Conservation (phyloP, 1,284 basidiomycete species). For the Fomitopsis schrenkii region DNA sequence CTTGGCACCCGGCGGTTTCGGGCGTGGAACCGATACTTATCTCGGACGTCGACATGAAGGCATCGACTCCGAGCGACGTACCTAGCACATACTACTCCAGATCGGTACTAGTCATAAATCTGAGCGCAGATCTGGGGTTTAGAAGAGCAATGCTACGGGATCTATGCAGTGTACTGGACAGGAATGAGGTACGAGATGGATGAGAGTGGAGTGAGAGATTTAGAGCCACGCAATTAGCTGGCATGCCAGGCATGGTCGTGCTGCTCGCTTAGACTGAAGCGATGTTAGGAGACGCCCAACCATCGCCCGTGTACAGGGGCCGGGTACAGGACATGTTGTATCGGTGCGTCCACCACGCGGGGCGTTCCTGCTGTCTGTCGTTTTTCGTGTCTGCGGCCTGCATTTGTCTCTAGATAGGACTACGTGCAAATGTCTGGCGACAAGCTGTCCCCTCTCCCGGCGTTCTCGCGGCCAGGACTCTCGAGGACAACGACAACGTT, state of each 20-base stretch:
- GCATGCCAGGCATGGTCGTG: too few relatives aligned
- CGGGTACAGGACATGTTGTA: background rate
- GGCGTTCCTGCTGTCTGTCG: too few relatives aligned
- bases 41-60: too few relatives aligned
- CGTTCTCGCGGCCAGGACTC: slow-evolving; percentile 7
- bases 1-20: background rate
- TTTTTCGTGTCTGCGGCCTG: background rate
- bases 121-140: too few relatives aligned
- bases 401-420: background rate
- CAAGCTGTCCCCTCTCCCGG: background rate
- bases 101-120: too few relatives aligned
- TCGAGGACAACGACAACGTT: slow-evolving; percentile 14
- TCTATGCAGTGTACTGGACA: too few relatives aligned
- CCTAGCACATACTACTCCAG: too few relatives aligned
- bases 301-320: background rate
- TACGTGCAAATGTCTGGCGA: background rate
- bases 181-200: background rate
- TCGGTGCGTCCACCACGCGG: too few relatives aligned
- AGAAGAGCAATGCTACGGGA: too few relatives aligned
- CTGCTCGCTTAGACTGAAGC: background rate
- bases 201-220: too few relatives aligned
- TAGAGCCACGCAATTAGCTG: too few relatives aligned
- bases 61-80: too few relatives aligned
- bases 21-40: background rate
- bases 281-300: background rate